Base-by-base conservation (phyloP, 2,329 filamentous ascomycete species). In the Fonsecaea pedrosoi region DNA sequence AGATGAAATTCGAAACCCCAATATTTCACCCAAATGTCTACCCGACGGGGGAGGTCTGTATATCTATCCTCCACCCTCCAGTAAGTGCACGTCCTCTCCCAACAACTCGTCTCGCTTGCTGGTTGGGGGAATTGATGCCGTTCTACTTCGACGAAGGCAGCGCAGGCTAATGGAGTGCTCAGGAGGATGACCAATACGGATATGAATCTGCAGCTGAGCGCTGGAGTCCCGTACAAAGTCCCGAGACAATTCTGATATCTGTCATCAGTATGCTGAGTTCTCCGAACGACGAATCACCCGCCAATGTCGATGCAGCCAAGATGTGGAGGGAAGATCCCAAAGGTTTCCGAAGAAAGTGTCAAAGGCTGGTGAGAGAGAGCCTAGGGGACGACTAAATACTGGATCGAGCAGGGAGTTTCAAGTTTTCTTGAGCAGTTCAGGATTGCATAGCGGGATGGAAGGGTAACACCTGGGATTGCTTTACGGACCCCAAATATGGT, bases 241-340 rank as follows among this genome's bases (percentile, higher is more conserved):
- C 94, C 61, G 94, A 97, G 84, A 96, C 93, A 25, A 98, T 99
- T 69, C 82, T 99, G 56, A 81, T 99, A 37, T 93, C 89, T 74
- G 94, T 96, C 38, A 96, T 99, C 77, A 95, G 91, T 78, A 89
- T 99, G 82, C 88, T 99, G 71, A 89, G 92, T 70, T 90, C 91
- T 75, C 95, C 95, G 57, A 99, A 99, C 77, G 92, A 96, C 75
- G 95, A 98, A 84, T 94, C 90, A 73, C 92, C 95, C 0, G 95
- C 95, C 58, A 98, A 99, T 77, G 88, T 97, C 34, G 94, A 98
- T 82, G 95, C 95, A 2, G 95, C 94, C 10, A 87, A 91, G 68
- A 80, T 97, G 82, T 90, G 95, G 86, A 87, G 95, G 60, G 92
- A 95, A 75, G 92, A 97, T 75, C 81, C 83, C 63, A 84, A 83